phyloP scores from a whole-genome alignment of 2,329 filamentous ascomycete species.

The Cercospora nicotianae region DNA sequence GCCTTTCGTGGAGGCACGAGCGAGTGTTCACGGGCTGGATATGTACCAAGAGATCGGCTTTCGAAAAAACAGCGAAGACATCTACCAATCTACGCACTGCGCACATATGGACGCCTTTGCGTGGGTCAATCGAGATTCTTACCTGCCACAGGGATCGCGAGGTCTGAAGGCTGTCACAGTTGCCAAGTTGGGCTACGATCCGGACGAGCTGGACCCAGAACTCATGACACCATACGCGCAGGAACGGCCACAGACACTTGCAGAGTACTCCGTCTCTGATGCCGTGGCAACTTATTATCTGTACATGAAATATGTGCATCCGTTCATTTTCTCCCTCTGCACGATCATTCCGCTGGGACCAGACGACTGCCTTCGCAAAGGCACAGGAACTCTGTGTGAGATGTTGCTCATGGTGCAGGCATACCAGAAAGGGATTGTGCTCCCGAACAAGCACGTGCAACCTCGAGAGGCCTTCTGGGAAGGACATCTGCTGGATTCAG shows the following conservation, averaged over 20 bases:
- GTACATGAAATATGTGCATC: constrained; percentile 99
- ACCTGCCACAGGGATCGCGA: constrained; percentile 93
- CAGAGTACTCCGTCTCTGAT: constrained; percentile 98
- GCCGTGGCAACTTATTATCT: constrained; percentile 98
- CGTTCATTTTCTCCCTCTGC: constrained; percentile 97
- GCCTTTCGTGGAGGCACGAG: constrained; percentile 93
- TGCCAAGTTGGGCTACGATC: constrained; percentile 96
- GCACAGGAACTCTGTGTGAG: constrained; percentile 97
- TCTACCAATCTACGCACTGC: constrained; percentile 94
- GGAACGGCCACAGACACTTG: constrained; percentile 88
- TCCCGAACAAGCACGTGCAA: constrained; percentile 94
- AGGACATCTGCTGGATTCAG: constrained; percentile 90
- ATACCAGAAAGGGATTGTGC: constrained; percentile 83
- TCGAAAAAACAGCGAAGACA: constrained; percentile 90
- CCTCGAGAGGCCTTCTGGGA: constrained; percentile 95
- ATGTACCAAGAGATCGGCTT: constrained; percentile 99
- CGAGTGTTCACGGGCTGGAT: constrained; percentile 92
- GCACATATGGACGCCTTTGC: constrained; percentile 99
- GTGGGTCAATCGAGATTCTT: constrained; percentile 98
- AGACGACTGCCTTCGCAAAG: constrained; percentile 90
- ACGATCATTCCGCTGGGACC: constrained; percentile 92
- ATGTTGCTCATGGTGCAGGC: constrained; percentile 99
- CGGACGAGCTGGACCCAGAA: constrained; percentile 95
- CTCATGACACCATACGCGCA: constrained; percentile 88
- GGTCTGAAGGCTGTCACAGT: constrained; percentile 97